phyloP scores from a whole-genome alignment of 2,329 filamentous ascomycete genomes.

The Teratosphaeria nubilosa region DNA sequence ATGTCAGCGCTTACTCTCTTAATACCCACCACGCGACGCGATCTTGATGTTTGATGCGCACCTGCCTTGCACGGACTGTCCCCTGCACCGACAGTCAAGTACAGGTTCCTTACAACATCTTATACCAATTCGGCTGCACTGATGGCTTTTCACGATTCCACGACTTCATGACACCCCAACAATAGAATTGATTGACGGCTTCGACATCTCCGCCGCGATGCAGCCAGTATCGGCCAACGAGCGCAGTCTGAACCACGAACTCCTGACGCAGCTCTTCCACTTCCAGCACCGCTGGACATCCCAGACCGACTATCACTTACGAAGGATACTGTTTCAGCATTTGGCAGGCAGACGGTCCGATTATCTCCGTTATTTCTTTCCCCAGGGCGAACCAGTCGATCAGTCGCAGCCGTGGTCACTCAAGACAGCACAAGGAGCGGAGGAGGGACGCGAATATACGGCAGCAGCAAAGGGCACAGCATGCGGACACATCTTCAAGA shows the following conservation, averaged over 20 bases:
- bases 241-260: slow-evolving; percentile 70
- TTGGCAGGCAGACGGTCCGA: slow-evolving; percentile 66
- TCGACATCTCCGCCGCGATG: slow-evolving; percentile 13
- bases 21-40: neutral
- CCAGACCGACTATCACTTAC: slow-evolving; percentile 59
- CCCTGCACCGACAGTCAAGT: neutral
- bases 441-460: slow-evolving; percentile 90
- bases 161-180: neutral
- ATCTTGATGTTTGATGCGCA: neutral
- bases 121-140: neutral
- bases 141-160: neutral
- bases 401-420: slow-evolving; percentile 52
- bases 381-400: slow-evolving; percentile 44
- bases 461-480: slow-evolving; percentile 83
- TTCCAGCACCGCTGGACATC: slow-evolving; percentile 68
- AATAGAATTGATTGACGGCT: neutral
- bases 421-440: slow-evolving; percentile 77
- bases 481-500: slow-evolving; percentile 95
- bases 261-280: slow-evolving; percentile 65
- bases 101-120: neutral
- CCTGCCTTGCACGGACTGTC: neutral
- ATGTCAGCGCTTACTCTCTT: neutral
- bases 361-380: slow-evolving; percentile 73
- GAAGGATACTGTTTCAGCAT: slow-evolving; percentile 75
- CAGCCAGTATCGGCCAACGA: slow-evolving; percentile 42